These are phyloP conservation scores for Venturia oleaginea DNA, from an alignment of 2,329 filamentous ascomycete species.

Conservation along the genomic window DNA sequence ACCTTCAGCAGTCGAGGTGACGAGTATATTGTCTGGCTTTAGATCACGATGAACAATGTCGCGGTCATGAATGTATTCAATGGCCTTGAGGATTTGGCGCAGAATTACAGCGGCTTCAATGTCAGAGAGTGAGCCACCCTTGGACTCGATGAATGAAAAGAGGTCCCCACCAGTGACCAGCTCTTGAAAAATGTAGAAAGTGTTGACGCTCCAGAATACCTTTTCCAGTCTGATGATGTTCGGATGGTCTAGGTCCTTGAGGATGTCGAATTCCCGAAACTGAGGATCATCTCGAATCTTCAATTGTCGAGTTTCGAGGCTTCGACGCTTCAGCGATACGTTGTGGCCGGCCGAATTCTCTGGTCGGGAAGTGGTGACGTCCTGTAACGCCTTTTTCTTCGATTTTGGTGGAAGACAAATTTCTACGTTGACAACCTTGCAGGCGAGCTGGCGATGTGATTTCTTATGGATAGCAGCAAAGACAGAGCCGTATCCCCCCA, in stretches of 20 bases:
- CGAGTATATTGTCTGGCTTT: constrained; percentile 55
- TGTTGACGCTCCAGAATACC: constrained; percentile 44
- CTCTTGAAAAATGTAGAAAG: constrained; percentile 54
- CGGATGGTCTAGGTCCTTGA: constrained; percentile 47
- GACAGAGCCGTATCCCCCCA: constrained; percentile 45
- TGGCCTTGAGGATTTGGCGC: constrained; percentile 46
- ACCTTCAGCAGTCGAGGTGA: constrained; percentile 43
- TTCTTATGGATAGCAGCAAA: constrained; percentile 44
- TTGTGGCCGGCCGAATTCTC: neutral
- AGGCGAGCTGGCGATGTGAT: constrained; percentile 54
- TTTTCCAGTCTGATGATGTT: constrained; percentile 51
- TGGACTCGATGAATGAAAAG: constrained; percentile 48
- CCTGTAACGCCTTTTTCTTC: neutral
- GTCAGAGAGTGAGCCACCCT: constrained; percentile 37
- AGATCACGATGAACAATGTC: constrained; percentile 53
- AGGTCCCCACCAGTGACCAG: constrained; percentile 52
- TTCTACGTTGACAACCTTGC: constrained; percentile 52
- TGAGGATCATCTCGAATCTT: constrained; percentile 1
- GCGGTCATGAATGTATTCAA: constrained; percentile 48
- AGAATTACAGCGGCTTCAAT: constrained; percentile 46
- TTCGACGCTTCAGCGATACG: neutral
- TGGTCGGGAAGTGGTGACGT: neutral
- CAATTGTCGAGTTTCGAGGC: constrained; percentile 10
- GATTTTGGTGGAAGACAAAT: neutral
- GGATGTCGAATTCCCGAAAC: constrained; percentile 38